A percentile compares a stretch with the other conserved stretches of the same genome.
These are phyloP conservation scores for Pythium sp. DNA, from an alignment of 352 stramenopile genomes.

Conservation along the genomic window DNA sequence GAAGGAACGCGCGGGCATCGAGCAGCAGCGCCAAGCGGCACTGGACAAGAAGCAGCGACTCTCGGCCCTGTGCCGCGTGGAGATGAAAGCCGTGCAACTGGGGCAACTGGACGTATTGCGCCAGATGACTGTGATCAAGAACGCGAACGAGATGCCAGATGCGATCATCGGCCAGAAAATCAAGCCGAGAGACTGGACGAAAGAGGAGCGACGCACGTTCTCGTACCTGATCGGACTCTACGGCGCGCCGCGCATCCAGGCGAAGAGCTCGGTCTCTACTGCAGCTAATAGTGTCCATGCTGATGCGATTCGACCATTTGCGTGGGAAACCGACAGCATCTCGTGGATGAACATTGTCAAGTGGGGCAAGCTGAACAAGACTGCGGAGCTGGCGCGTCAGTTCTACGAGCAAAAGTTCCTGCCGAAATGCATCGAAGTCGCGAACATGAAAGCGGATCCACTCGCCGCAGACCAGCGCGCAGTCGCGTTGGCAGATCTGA, in stretches of 20 bases:
- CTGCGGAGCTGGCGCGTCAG: slow-evolving; percentile 40
- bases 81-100: slow-evolving; percentile 84
- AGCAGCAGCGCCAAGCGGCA: slow-evolving; percentile 68
- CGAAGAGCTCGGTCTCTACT: slow-evolving; percentile 49
- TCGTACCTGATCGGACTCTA: slow-evolving; percentile 75
- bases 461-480: slow-evolving; percentile 74
- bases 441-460: slow-evolving; percentile 75
- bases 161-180: slow-evolving; percentile 54
- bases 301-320: slow-evolving; percentile 44
- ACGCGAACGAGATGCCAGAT: slow-evolving; percentile 65
- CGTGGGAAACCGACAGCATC: slow-evolving; percentile 75
- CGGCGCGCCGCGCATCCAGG: slow-evolving; percentile 70
- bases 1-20: slow-evolving; percentile 61
- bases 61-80: slow-evolving; percentile 60
- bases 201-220: slow-evolving; percentile 80
- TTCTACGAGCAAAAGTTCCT: slow-evolving; percentile 81
- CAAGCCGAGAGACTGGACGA: slow-evolving; percentile 83
- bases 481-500: slow-evolving; percentile 65
- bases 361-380: slow-evolving; percentile 85
- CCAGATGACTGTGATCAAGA: slow-evolving; percentile 58
- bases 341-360: slow-evolving; percentile 84
- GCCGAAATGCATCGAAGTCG: slow-evolving; percentile 72
- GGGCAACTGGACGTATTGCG: slow-evolving; percentile 78
- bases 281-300: slow-evolving; percentile 17
- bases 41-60: slow-evolving; percentile 73